A percentile compares a stretch with the other conserved stretches of the same genome.
phyloP scores from a whole-genome alignment of 305 asterid genomes.

The Fraxinus xanthoxyloides region DNA sequence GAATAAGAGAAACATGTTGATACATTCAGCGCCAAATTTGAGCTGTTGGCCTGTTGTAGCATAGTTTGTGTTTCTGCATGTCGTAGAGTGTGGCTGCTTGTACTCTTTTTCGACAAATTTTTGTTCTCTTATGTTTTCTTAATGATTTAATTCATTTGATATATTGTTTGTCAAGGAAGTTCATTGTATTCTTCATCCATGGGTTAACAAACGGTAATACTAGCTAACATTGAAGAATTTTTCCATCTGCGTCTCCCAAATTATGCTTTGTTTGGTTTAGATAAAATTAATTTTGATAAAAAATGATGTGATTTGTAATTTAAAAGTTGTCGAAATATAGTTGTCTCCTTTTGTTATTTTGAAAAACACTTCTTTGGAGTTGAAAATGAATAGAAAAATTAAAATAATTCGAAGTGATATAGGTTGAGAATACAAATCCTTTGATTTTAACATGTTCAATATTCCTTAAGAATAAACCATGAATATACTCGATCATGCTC shows the following conservation, averaged over 20 bases:
- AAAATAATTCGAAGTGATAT: neutral
- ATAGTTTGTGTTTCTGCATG: neutral
- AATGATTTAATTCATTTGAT: neutral
- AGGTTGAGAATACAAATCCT: neutral
- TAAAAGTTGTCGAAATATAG: no score
- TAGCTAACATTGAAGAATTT: neutral
- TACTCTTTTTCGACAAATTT: neutral
- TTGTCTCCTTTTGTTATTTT: no score
- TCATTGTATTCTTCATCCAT: neutral
- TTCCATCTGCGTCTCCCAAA: neutral
- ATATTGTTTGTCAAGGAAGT: neutral
- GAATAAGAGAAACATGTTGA: neutral
- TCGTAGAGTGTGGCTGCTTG: neutral
- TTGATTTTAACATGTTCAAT: neutral
- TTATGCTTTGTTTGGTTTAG: neutral
- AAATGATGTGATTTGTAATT: no score
- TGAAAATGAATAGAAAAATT: neutral
- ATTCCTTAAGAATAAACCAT: neutral
- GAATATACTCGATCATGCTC: neutral
- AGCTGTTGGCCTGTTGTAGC: neutral
- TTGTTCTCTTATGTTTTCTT: neutral
- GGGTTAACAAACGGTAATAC: neutral
- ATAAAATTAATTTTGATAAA: neutral
- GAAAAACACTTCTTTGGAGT: neutral
- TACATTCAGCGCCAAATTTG: neutral